A percentile compares a stretch with the other conserved stretches of the same genome.
Conservation (phyloP, 129 eudicot species). For the Glebionis coronaria region DNA sequence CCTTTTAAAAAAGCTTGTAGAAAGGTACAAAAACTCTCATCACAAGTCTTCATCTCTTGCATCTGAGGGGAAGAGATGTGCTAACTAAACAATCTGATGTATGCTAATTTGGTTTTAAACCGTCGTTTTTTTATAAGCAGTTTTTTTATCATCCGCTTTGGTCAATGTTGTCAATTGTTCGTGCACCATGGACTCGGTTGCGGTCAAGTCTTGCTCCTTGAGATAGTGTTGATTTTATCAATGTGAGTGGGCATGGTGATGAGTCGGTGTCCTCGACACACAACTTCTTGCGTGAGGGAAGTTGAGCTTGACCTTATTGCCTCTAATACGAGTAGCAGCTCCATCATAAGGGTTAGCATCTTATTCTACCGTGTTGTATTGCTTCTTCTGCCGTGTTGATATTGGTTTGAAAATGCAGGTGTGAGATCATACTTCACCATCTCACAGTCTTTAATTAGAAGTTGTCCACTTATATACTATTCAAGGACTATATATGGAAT, state of each 20-base stretch:
- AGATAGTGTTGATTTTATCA: neutral
- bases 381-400: too few species aligned
- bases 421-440: constrained; percentile 6
- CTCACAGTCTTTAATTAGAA: neutral
- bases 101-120: too few species aligned
- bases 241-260: neutral
- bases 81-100: too few species aligned
- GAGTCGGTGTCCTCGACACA: constrained; percentile 13
- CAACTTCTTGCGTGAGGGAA: constrained; percentile 40
- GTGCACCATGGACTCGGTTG: neutral
- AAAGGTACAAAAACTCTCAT: too few species aligned
- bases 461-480: neutral
- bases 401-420: constrained; percentile 99
- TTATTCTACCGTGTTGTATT: constrained; percentile 65
- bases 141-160: too few species aligned
- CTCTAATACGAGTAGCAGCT: constrained; percentile 78
- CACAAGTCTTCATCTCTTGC: too few species aligned
- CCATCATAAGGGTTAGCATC: constrained; percentile 80
- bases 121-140: too few species aligned
- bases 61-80: too few species aligned
- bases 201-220: neutral
- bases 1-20: too few species aligned
- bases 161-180: neutral
- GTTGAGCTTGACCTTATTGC: constrained; percentile 89
- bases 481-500: neutral